phyloP scores from a whole-genome alignment of 106 monocot species.

The Posidonia australis region DNA sequence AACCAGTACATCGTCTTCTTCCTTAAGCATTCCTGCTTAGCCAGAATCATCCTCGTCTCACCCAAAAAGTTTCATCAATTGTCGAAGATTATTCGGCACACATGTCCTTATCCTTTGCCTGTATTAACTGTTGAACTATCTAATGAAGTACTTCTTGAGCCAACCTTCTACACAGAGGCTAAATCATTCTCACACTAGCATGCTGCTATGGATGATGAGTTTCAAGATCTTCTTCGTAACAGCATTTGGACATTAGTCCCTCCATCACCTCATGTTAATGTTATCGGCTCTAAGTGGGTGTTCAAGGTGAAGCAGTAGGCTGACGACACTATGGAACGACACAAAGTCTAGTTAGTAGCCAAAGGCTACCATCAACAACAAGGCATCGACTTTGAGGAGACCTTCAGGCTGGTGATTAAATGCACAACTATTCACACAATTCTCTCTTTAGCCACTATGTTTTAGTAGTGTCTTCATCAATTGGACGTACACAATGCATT shows the following conservation, averaged over 20 bases:
- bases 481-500: constrained; percentile 2
- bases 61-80: too few relatives aligned
- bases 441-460: not conserved
- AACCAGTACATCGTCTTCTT: too few relatives aligned
- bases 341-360: constrained; percentile 4
- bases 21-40: too few relatives aligned
- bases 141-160: not conserved
- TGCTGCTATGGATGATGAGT: constrained; percentile 7
- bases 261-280: not conserved
- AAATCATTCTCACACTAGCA: constrained; percentile 2
- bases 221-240: constrained; percentile 1
- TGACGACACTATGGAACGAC: not conserved
- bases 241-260: constrained; percentile 10
- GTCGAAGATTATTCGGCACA: too few relatives aligned
- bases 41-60: too few relatives aligned
- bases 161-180: not conserved
- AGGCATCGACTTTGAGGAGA: too few relatives aligned
- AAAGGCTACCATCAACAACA: not conserved
- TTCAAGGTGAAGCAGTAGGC: not conserved
- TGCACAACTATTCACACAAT: not conserved
- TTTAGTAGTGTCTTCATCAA: not conserved
- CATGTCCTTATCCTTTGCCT: not conserved
- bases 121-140: not conserved
- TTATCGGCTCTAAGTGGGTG: constrained; percentile 7
- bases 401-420: constrained; percentile 1